phyloP scores from a whole-genome alignment of 2,329 filamentous ascomycete genomes.

The Penicillium sp. region DNA sequence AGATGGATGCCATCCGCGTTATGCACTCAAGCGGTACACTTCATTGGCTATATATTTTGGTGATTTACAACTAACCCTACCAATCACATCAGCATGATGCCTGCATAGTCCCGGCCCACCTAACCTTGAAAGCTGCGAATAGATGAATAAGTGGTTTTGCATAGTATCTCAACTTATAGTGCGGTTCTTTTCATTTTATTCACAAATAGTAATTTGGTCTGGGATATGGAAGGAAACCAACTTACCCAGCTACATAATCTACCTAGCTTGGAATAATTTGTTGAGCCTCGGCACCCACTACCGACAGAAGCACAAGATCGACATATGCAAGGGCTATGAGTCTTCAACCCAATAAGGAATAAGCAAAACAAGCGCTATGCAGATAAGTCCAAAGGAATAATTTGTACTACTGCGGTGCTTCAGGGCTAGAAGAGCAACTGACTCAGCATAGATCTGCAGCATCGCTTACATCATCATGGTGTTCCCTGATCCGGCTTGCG shows the following conservation, averaged over 20 bases:
- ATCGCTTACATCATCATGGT: constrained; percentile 23
- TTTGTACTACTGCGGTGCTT: not conserved
- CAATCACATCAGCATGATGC: not conserved
- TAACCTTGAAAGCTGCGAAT: not conserved
- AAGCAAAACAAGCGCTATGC: not conserved
- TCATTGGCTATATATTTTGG: not conserved
- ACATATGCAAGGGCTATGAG: not conserved
- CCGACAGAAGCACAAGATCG: not conserved
- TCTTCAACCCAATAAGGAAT: not conserved
- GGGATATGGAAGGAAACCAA: not conserved
- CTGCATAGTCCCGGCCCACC: not conserved
- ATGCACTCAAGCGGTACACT: not conserved
- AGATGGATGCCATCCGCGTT: not conserved
- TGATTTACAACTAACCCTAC: not conserved
- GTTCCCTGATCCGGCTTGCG: constrained; percentile 8
- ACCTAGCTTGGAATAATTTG: not conserved
- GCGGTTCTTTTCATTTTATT: not conserved
- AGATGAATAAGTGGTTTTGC: not conserved
- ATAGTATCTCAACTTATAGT: too few relatives aligned
- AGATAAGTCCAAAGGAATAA: constrained; percentile 2
- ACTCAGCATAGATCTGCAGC: constrained; percentile 14
- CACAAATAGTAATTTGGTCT: too few relatives aligned
- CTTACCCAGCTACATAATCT: not conserved
- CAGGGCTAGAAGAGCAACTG: constrained; percentile 4
- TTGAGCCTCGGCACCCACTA: not conserved